Evolutionary conservation across 257 asterid species (phyloP).

Genomic region (Salvia hispanica): DNA sequence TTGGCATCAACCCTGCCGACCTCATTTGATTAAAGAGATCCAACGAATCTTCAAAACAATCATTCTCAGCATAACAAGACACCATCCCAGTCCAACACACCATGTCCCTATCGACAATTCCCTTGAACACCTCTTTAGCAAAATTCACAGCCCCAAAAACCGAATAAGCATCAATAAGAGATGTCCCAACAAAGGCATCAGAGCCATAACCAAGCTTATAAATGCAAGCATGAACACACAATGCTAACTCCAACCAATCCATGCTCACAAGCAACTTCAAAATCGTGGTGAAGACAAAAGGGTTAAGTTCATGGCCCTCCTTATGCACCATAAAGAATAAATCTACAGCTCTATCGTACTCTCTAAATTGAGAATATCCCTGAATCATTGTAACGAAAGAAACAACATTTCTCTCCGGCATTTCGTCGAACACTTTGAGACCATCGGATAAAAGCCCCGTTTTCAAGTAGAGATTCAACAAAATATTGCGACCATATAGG

Average conservation of each 20-base stretch:
- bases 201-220: constrained; percentile 52
- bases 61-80: constrained; percentile 76
- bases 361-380: constrained; percentile 41
- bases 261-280: constrained; percentile 52
- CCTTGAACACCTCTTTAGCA: constrained; percentile 66
- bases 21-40: constrained; percentile 61
- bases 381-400: constrained; percentile 60
- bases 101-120: constrained; percentile 65
- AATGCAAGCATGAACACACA: constrained; percentile 47
- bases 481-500: constrained; percentile 65
- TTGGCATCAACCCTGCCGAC: constrained; percentile 63
- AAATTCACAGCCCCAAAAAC: constrained; percentile 53
- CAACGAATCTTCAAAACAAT: constrained; percentile 59
- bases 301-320: constrained; percentile 56
- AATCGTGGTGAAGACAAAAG: constrained; percentile 47
- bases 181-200: constrained; percentile 74
- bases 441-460: constrained; percentile 43
- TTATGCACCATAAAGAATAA: constrained; percentile 36
- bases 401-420: constrained; percentile 48
- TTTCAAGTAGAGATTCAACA: constrained; percentile 49
- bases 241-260: constrained; percentile 39
- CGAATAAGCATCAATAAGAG: constrained; percentile 76
- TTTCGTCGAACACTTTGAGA: constrained; percentile 52
- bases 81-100: constrained; percentile 92
- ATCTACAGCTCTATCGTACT: constrained; percentile 35